phyloP scores from a whole-genome alignment of 176 grass and related monocot species.

The Cymbopogon citratus region DNA sequence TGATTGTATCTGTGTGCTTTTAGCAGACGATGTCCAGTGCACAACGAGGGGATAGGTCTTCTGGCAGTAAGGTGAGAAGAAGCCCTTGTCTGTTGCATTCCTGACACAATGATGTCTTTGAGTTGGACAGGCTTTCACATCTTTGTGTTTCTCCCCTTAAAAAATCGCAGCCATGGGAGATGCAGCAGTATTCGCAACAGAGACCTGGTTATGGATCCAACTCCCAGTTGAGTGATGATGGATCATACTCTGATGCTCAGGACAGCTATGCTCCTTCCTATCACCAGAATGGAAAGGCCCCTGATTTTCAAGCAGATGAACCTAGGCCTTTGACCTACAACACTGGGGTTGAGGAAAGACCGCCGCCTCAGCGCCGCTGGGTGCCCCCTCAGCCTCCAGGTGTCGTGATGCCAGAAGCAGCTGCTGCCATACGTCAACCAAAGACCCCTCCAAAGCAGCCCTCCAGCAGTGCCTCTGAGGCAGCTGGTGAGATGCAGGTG shows the following conservation, averaged over 20 bases:
- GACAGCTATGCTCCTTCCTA: slow-evolving; percentile 33
- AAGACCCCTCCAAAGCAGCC: slow-evolving; percentile 47
- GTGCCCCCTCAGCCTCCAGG: slow-evolving; percentile 65
- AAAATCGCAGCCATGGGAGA: slow-evolving; percentile 53
- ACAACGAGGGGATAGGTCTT: slow-evolving; percentile 43
- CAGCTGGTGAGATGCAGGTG: slow-evolving; percentile 25
- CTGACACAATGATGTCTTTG: neutral
- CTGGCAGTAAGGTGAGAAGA: slow-evolving; percentile 47
- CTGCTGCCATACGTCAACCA: slow-evolving; percentile 51
- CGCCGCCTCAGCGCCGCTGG: slow-evolving; percentile 47
- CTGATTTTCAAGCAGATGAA: slow-evolving; percentile 37
- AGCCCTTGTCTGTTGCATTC: neutral
- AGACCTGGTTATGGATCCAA: slow-evolving; percentile 39
- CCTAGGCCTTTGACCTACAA: slow-evolving; percentile 29
- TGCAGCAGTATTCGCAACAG: slow-evolving; percentile 40
- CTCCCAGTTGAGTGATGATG: slow-evolving; percentile 47
- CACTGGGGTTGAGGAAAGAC: slow-evolving; percentile 31
- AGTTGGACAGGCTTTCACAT: slow-evolving; percentile 13
- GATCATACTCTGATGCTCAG: slow-evolving; percentile 39
- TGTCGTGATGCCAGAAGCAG: slow-evolving; percentile 70
- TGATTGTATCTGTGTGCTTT: slow-evolving; percentile 27
- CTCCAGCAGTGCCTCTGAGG: slow-evolving; percentile 12
- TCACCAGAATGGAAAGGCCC: slow-evolving; percentile 47
- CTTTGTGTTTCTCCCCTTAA: neutral
- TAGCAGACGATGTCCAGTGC: slow-evolving; percentile 20